Conservation (phyloP, 2,329 filamentous ascomycete species). For the Verruconis gallopava region DNA sequence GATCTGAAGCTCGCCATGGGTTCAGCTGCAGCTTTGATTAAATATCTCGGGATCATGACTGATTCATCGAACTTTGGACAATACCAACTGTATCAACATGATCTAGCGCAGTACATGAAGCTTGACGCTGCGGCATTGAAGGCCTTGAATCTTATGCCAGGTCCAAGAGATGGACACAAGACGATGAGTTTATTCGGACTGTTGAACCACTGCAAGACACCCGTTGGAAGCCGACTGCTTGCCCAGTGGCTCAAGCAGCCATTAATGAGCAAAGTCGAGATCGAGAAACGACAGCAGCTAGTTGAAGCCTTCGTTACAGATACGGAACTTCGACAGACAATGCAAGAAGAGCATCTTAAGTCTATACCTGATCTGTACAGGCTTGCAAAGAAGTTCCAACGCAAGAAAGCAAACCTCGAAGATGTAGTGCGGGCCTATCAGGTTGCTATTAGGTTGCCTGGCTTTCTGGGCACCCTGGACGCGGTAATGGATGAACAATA, state of each 20-base stretch:
- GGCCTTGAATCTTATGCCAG: conserved; percentile 93
- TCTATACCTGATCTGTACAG: conserved; percentile 91
- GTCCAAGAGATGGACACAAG: conserved; percentile 86
- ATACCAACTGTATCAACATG: conserved; percentile 94
- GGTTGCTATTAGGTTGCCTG: conserved; percentile 80
- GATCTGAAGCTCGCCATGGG: conserved; percentile 95
- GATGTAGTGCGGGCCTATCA: conserved; percentile 95
- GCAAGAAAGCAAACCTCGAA: conserved; percentile 79
- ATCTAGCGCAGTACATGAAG: conserved; percentile 96
- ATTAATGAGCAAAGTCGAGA: conserved; percentile 79
- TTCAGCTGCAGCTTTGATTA: conserved; percentile 83
- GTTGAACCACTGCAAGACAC: conserved; percentile 95
- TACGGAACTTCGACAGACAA: conserved; percentile 83
- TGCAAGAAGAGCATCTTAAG: conserved; percentile 91
- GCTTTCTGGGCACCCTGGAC: conserved; percentile 78
- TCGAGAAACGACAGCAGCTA: conserved; percentile 81
- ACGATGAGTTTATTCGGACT: conserved; percentile 93
- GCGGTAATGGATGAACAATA: conserved; percentile 93
- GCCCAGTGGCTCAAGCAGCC: conserved; percentile 98
- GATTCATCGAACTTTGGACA: conserved; percentile 94
- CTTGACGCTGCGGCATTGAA: conserved; percentile 88
- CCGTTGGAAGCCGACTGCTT: conserved; percentile 75
- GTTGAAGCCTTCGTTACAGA: conserved; percentile 92
- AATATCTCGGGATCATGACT: conserved; percentile 80
- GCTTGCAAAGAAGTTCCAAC: conserved; percentile 87